A percentile compares a stretch with the other conserved stretches of the same genome.
Evolutionary conservation across 164 flowering plant genomes (phyloP).

Genomic region (Tetrastigma voinierianum): DNA sequence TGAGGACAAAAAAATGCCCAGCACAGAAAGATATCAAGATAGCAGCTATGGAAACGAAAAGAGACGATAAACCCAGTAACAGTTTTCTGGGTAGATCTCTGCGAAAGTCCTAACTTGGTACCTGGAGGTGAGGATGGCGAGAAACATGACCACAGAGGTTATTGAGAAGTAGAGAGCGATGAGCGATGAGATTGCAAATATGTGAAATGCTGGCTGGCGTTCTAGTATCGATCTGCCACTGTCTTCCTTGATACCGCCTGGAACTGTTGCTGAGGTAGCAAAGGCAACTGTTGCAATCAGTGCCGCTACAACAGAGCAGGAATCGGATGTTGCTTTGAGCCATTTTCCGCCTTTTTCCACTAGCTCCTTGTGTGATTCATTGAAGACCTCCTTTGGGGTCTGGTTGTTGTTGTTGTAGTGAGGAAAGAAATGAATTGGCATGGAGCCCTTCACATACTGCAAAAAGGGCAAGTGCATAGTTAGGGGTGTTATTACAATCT

Average conservation of each 20-base stretch:
- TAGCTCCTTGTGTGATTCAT: conserved; percentile 14
- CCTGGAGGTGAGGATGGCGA: no score
- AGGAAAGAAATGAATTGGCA: conserved; percentile 17
- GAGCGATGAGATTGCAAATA: conserved; percentile 20
- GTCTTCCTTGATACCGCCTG: conserved; percentile 13
- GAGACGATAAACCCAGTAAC: conserved; percentile 19
- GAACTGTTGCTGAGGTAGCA: conserved; percentile 18
- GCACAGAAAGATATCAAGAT: conserved; percentile 28
- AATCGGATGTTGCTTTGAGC: conserved; percentile 21
- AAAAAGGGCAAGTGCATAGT: not conserved
- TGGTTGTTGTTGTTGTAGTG: conserved; percentile 11
- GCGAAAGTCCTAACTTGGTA: no score
- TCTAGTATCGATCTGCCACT: conserved; percentile 9
- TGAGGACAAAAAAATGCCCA: conserved; percentile 22
- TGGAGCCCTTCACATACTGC: conserved; percentile 19
- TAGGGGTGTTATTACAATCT: no score
- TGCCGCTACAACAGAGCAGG: conserved; percentile 24
- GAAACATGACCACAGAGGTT: conserved; percentile 21
- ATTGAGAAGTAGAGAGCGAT: conserved; percentile 26
- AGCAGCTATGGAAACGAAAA: conserved; percentile 22
- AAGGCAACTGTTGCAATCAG: conserved; percentile 31
- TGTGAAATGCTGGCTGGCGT: conserved; percentile 11
- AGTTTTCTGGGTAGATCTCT: no score
- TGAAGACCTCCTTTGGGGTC: conserved; percentile 16
- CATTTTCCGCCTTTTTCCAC: conserved; percentile 10